Evolutionary conservation across 2,329 filamentous ascomycete genomes (phyloP).

Genomic region (Colletotrichum sp.): DNA sequence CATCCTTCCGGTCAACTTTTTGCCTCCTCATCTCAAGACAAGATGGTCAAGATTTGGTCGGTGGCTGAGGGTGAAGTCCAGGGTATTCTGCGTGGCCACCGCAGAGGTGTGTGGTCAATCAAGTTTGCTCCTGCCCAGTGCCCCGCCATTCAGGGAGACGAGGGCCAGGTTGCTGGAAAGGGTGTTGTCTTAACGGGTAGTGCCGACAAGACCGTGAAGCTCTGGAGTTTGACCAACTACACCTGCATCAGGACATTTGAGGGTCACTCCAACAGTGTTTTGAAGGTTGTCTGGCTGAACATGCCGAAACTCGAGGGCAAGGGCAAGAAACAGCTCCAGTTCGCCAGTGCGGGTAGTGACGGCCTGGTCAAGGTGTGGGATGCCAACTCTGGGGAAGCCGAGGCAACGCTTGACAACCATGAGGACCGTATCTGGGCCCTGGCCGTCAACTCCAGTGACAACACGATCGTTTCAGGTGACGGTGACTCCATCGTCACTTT

Average conservation of each 20-base stretch:
- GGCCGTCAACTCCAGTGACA: constrained; percentile 69
- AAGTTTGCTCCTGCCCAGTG: constrained; percentile 84
- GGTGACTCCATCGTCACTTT: constrained; percentile 94
- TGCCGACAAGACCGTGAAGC: constrained; percentile 93
- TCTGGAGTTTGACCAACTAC: constrained; percentile 94
- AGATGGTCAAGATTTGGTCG: constrained; percentile 97
- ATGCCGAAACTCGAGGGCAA: constrained; percentile 53
- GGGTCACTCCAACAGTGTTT: constrained; percentile 92
- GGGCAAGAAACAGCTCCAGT: constrained; percentile 66
- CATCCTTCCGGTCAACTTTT: constrained; percentile 80
- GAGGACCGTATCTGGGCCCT: constrained; percentile 95
- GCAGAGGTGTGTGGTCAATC: constrained; percentile 94
- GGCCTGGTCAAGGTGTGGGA: constrained; percentile 98
- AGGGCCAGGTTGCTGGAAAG: constrained; percentile 74
- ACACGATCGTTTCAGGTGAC: constrained; percentile 86
- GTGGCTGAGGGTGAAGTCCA: constrained; percentile 87
- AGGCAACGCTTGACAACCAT: constrained; percentile 94
- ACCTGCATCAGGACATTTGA: constrained; percentile 93
- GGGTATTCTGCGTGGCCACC: constrained; percentile 90
- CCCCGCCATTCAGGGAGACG: constrained; percentile 74
- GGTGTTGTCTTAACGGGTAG: constrained; percentile 89
- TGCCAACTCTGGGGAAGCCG: constrained; percentile 80
- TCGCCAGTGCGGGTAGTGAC: constrained; percentile 90
- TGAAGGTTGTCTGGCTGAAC: constrained; percentile 90
- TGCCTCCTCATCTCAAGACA: constrained; percentile 95